phyloP scores from a whole-genome alignment of 495 filamentous ascomycete genomes.

The Annulohypoxylon nitens region DNA sequence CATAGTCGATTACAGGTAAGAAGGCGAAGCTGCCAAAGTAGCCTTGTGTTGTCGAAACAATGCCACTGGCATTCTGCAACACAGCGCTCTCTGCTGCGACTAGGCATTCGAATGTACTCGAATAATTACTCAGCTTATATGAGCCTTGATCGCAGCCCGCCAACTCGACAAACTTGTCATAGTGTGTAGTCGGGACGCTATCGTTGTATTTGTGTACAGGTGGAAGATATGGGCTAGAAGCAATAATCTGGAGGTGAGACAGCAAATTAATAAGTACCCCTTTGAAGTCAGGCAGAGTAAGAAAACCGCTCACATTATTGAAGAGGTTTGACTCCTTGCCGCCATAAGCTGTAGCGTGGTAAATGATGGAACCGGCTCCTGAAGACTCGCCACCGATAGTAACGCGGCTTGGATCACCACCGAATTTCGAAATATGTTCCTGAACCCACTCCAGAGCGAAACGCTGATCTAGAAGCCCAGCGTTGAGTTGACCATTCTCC shows the following conservation, averaged over 20 bases:
- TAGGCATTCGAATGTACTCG: constrained; percentile 49
- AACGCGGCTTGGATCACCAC: constrained; percentile 73
- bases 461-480: constrained; percentile 75
- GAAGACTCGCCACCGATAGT: constrained; percentile 81
- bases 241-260: constrained; percentile 28
- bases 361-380: constrained; percentile 73
- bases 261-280: constrained; percentile 36
- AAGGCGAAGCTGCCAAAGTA: constrained; percentile 69
- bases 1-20: constrained; percentile 73
- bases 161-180: constrained; percentile 66
- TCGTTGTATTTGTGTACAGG: constrained; percentile 59
- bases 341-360: constrained; percentile 55
- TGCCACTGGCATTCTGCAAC: constrained; percentile 68
- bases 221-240: constrained; percentile 42
- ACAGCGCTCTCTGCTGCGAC: constrained; percentile 57
- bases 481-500: constrained; percentile 68
- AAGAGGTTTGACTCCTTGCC: constrained; percentile 59
- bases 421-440: constrained; percentile 74
- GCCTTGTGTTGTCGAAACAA: constrained; percentile 45
- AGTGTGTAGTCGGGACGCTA: constrained; percentile 61
- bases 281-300: constrained; percentile 21
- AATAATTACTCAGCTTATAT: constrained; percentile 29
- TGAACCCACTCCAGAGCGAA: constrained; percentile 82
- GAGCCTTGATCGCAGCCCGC: constrained; percentile 61
- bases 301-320: constrained; percentile 57